Evolutionary conservation across 306 rosid genomes (phyloP), one percentile per base, ranked within the genome.

Genomic region (Carpinus viminea): DNA sequence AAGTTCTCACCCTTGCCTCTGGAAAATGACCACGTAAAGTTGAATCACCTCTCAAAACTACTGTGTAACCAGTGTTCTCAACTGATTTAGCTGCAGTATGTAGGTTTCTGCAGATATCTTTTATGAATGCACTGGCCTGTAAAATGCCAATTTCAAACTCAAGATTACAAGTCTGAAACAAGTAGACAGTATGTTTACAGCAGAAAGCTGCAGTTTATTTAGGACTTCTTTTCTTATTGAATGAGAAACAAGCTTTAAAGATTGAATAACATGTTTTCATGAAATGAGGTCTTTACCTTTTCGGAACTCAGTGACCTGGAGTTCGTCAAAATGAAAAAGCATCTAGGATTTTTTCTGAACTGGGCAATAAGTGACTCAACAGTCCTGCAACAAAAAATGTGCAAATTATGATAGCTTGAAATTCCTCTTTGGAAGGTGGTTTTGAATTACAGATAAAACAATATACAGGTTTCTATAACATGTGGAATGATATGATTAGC

Each of bases 1-100:
- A 70, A 78, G 76, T 66, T 26, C 52, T n/a, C 45, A 76, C 78
- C 64, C 94, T 90, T 90, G 89, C 98, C 91, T 94, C 97, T 0
- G 98, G 98, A 87, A 94, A 94, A 88, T 94, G 98, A 56, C 98
- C 98, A 73, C 97, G 93, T 82, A 94, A 86, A 60, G 98, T 94
- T 78, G 98, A 94, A 87, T 94, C 97, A 17, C 98, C 98, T 86
- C 98, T 91, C 83, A 92, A 87, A 92, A 94, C 97, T 59, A 94
- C 94, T 3, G 92, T 87, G 76, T 89, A 94, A 74, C 90, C 97
- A 70, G 85, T 83, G 62, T 71, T 76, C 66, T 89, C 78, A 79
- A 88, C 87, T 59, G 97, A 85, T 70, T 87, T 82, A 52, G 95
- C 88, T 68, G 98, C 97, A 83, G 76, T 70, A 13, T 84, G 83